A percentile compares a stretch with the other conserved stretches of the same genome.
phyloP scores from a whole-genome alignment of 139 green algal genomes.

The Closterium sp. region DNA sequence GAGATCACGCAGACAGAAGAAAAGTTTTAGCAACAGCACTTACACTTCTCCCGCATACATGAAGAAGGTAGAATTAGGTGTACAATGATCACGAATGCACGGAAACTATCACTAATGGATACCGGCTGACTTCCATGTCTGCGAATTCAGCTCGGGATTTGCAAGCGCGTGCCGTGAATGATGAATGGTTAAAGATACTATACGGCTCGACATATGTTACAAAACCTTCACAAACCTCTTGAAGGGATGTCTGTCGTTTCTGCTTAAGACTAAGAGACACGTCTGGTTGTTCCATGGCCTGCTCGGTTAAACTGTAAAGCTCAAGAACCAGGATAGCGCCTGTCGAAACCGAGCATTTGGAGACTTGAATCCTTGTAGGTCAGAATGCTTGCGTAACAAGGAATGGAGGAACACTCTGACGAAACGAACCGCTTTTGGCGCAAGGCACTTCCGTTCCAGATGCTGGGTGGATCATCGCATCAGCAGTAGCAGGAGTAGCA shows the following conservation, averaged over 20 bases:
- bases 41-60: background rate
- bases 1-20: background rate
- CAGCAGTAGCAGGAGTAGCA: background rate
- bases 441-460: background rate
- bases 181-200: background rate
- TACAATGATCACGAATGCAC: background rate
- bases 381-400: background rate
- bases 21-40: no score
- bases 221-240: background rate
- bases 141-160: background rate
- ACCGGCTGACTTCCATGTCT: background rate
- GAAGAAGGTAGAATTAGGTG: background rate
- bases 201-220: background rate
- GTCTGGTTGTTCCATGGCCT: background rate
- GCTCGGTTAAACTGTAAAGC: background rate
- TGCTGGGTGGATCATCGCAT: no score
- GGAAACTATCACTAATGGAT: background rate
- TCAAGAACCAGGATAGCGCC: background rate
- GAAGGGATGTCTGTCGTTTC: background rate
- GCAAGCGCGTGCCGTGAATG: background rate
- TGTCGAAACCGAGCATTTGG: background rate
- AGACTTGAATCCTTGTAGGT: background rate
- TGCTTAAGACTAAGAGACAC: background rate
- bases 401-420: background rate
- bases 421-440: background rate